Percentiles rank a stretch among this genome's conserved stretches.
phyloP scores from a whole-genome alignment of 257 asterid genomes.

The Fraxinus americana region DNA sequence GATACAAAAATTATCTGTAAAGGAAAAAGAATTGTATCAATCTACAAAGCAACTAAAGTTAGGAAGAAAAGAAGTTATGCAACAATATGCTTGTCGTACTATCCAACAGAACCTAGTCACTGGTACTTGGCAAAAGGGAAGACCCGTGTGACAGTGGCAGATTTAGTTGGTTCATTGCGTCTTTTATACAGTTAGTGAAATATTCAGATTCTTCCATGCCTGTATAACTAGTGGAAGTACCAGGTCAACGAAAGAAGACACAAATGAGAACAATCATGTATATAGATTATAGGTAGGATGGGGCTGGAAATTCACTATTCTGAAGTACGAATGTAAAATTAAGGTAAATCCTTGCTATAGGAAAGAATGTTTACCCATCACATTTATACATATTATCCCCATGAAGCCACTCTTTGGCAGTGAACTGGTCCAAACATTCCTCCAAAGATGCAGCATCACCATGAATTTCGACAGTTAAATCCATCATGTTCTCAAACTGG shows the following conservation, averaged over 20 bases:
- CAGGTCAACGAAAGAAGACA: neutral
- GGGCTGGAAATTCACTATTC: neutral
- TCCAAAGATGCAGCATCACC: slow-evolving; percentile 96
- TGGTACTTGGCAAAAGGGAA: neutral
- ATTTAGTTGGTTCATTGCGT: neutral
- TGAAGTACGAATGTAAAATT: neutral
- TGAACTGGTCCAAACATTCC: slow-evolving; percentile 96
- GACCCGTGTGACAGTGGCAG: neutral
- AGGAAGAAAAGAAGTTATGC: slow-evolving; percentile 2
- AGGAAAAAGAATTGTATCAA: neutral
- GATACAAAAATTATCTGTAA: slow-evolving; percentile 2
- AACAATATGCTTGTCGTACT: neutral
- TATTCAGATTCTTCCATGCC: neutral
- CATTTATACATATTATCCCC: slow-evolving; percentile 99
- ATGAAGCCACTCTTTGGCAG: slow-evolving; percentile 87
- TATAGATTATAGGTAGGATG: neutral
- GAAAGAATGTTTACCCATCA: slow-evolving; percentile 62
- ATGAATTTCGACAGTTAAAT: slow-evolving; percentile 96
- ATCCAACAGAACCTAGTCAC: neutral
- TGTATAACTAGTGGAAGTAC: neutral
- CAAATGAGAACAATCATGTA: neutral
- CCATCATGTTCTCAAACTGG: slow-evolving; percentile 97
- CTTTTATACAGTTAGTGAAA: neutral
- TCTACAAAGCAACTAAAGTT: neutral
- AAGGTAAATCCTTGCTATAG: slow-evolving; percentile 7